Evolutionary conservation across 805 yeast genomes (phyloP).

Genomic region (Wickerhamomyces bisporus): DNA sequence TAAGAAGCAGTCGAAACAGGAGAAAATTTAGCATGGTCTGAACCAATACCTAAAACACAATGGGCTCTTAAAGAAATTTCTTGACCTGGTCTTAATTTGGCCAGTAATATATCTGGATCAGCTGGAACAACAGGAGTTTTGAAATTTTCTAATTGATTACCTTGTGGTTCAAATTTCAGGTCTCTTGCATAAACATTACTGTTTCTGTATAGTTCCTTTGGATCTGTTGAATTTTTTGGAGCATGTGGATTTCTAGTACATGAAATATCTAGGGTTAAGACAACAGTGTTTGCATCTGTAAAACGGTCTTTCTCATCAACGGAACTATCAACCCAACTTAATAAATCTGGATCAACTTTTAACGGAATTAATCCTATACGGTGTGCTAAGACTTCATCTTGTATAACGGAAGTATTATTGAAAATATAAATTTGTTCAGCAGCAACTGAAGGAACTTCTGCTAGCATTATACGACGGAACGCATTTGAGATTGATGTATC

Average conservation of each 20-base stretch:
- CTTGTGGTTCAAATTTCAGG: conserved; percentile 87
- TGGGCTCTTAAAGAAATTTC: conserved; percentile 88
- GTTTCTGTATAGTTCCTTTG: conserved; percentile 77
- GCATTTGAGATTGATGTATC: conserved; percentile 96
- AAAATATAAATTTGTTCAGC: conserved; percentile 86
- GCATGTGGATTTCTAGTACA: conserved; percentile 88
- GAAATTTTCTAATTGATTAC: conserved; percentile 71
- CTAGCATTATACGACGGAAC: conserved; percentile 91
- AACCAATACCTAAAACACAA: conserved; percentile 85
- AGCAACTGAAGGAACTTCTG: conserved; percentile 96
- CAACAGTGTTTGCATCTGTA: conserved; percentile 87
- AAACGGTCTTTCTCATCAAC: conserved; percentile 64
- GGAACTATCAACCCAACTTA: conserved; percentile 73
- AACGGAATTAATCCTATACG: conserved; percentile 91
- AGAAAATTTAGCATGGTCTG: conserved; percentile 96
- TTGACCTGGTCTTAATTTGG: conserved; percentile 95
- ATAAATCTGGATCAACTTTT: conserved; percentile 82
- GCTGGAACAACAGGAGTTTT: conserved; percentile 69
- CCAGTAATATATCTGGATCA: conserved; percentile 85
- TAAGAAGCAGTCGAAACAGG: conserved; percentile 97
- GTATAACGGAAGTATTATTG: conserved; percentile 94
- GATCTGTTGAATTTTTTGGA: conserved; percentile 70
- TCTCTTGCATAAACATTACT: conserved; percentile 86
- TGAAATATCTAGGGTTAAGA: conserved; percentile 70
- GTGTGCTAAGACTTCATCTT: conserved; percentile 95